Base-by-base conservation (phyloP, 306 rosid species). In the Rosa chinensis region DNA sequence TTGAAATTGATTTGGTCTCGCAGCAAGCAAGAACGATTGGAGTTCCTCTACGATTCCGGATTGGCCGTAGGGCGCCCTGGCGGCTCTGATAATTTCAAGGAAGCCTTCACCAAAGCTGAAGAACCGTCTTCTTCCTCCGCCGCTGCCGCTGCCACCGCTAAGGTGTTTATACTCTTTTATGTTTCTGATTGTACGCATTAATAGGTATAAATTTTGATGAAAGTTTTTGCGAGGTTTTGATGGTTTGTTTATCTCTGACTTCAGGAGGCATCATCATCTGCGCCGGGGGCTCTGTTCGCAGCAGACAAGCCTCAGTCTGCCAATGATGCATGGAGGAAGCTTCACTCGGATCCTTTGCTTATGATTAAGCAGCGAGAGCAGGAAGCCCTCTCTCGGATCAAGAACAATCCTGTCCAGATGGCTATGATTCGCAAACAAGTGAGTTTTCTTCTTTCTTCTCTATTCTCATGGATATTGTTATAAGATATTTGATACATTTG, bases 321-420 rank as follows among this genome's bases (percentile, higher is more conserved):
- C 5, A 95, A 93, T 83, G 99, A 95, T 82, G 73, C 92, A 47
- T 95, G 99, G 99, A 92, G 99, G 84, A 95, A 93, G 80, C 96
- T 95, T 16, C 98, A 95, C 80, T 87, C 97, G 7, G 99, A 95
- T 66, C 99, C 99, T 17, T 80, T 92, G 89, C 97, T 92, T 66
- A 95, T 95, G 90, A 95, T 92, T 78, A 91, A 97, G 21, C 97
- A 92, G 87, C 92, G 98, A 0, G 99, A 95, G 85, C 99, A 95
- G 82, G 93, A 92, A 47, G 97, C 92, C 3, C 92, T 91, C 72
- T 86, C 92, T 0, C 94, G 88, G 61, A 89, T 95, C 0, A 91
- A 87, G 85, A 95, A 92, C 81, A 95, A 95, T 79, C 99, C 98
- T 75, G 82, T 95, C 63, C 90, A 90, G 94, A 95, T 95, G 98